A percentile compares a stretch with the other conserved stretches of the same genome.
Conservation (phyloP, 176 grass and related monocot species). For the Oryza glumipatula region DNA sequence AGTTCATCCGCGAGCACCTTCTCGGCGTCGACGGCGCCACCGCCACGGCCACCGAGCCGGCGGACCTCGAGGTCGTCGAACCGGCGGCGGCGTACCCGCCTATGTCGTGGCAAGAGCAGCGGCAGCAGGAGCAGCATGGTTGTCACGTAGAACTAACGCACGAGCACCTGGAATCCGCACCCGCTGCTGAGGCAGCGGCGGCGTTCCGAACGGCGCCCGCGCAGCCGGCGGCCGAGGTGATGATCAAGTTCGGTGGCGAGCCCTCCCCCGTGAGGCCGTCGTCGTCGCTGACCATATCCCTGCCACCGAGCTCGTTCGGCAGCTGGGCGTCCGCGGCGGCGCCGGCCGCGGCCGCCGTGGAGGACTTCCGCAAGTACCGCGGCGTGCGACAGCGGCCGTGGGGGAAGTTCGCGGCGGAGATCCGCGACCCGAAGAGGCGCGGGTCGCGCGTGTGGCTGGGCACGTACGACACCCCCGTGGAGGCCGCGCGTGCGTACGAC, state of each 20-base stretch:
- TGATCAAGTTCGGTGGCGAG: conserved; percentile 46
- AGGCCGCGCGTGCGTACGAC: conserved; percentile 79
- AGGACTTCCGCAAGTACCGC: conserved; percentile 67
- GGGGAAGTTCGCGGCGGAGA: conserved; percentile 93
- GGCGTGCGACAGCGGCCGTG: conserved; percentile 72
- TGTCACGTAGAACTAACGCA: conserved; percentile 19
- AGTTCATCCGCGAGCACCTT: conserved; percentile 60
- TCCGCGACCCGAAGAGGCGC: conserved; percentile 74
- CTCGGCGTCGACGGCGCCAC: conserved; percentile 21
- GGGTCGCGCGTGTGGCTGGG: conserved; percentile 88
- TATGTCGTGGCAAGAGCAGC: background rate
- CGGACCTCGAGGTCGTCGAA: background rate
- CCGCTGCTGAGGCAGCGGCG: background rate
- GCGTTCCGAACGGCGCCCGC: conserved; percentile 20
- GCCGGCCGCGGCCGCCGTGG: background rate
- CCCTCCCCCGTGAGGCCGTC: conserved; percentile 14
- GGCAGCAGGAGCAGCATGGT: conserved; percentile 1
- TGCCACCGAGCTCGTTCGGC: conserved; percentile 33
- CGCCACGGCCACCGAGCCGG: background rate
- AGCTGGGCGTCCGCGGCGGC: background rate
- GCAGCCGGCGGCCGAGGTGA: conserved; percentile 35
- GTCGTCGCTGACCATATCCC: conserved; percentile 32
- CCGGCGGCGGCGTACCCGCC: conserved; percentile 7
- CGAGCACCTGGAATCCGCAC: conserved; percentile 3
- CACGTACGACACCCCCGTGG: conserved; percentile 63